Conservation (phyloP, 257 asterid genomes). For the Rubia yunnanensis region DNA sequence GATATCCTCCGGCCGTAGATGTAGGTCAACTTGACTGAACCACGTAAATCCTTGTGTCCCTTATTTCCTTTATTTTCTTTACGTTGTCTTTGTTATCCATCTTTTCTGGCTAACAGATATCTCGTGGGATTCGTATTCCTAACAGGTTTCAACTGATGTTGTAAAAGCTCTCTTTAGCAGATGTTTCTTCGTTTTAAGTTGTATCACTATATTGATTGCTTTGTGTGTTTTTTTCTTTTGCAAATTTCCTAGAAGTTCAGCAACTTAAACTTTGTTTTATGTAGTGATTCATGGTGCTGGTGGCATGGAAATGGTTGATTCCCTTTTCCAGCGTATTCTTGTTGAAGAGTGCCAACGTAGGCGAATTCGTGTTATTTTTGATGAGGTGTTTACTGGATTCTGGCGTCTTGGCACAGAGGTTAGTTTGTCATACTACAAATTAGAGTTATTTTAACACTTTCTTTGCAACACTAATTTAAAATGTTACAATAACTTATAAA, state of each 20-base stretch:
- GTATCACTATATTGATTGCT: background rate
- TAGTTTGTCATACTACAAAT: slow-evolving; percentile 22
- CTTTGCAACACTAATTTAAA: no score
- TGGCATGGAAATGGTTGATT: slow-evolving; percentile 95
- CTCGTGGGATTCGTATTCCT: no score
- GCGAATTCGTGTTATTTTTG: slow-evolving; percentile 84
- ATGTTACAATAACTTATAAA: no score
- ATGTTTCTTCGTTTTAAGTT: background rate
- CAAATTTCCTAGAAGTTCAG: background rate
- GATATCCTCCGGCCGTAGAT: no score
- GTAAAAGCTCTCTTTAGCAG: background rate
- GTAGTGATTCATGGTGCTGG: slow-evolving; percentile 94
- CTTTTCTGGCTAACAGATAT: no score
- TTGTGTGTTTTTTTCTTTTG: background rate
- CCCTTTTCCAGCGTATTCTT: slow-evolving; percentile 84
- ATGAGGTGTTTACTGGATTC: slow-evolving; percentile 96
- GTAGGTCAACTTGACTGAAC: no score
- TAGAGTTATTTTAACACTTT: no score
- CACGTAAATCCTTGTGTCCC: no score
- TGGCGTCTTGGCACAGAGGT: slow-evolving; percentile 99
- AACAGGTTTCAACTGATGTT: background rate
- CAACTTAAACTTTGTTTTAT: background rate
- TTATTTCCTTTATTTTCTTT: no score
- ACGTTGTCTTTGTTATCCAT: no score
- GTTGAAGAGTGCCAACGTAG: slow-evolving; percentile 64